Evolutionary conservation across 2,329 filamentous ascomycete genomes (phyloP).

Genomic region (Esteya vermicola): DNA sequence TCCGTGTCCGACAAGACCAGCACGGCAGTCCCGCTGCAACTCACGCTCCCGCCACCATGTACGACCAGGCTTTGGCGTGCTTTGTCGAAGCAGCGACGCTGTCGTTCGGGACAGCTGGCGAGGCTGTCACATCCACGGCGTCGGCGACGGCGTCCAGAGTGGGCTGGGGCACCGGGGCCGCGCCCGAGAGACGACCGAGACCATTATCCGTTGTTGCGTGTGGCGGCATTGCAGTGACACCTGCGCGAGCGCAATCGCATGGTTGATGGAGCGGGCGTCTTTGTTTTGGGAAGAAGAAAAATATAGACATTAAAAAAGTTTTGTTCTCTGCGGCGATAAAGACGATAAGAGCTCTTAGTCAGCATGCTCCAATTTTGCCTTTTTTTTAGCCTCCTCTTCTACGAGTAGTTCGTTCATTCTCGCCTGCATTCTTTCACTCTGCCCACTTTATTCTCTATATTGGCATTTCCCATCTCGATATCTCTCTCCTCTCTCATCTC

Average conservation of each 20-base stretch:
- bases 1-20: background rate
- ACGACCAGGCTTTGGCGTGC: slow-evolving; percentile 68
- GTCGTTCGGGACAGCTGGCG: background rate
- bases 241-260: slow-evolving; percentile 3
- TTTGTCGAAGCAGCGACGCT: slow-evolving; percentile 17
- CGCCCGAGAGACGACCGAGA: slow-evolving; percentile 4
- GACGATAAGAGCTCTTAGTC: slow-evolving; percentile 2
- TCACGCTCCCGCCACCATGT: slow-evolving; percentile 84
- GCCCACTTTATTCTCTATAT: too few relatives aligned
- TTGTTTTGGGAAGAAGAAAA: background rate
- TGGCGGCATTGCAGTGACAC: slow-evolving; percentile 8
- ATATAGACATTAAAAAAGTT: background rate
- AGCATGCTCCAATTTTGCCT: too few relatives aligned
- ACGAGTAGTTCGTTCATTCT: too few relatives aligned
- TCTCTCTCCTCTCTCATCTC: background rate
- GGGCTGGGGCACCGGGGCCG: background rate
- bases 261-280: background rate
- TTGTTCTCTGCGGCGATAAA: too few relatives aligned
- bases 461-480: background rate
- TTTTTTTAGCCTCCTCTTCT: too few relatives aligned
- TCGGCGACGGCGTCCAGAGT: too few relatives aligned
- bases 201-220: slow-evolving; percentile 1
- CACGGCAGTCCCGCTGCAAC: slow-evolving; percentile 15
- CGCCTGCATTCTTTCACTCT: too few relatives aligned
- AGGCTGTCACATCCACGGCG: background rate